phyloP scores from a whole-genome alignment of 2,329 filamentous ascomycete genomes.

The Aspergillus pseudoglaucus region DNA sequence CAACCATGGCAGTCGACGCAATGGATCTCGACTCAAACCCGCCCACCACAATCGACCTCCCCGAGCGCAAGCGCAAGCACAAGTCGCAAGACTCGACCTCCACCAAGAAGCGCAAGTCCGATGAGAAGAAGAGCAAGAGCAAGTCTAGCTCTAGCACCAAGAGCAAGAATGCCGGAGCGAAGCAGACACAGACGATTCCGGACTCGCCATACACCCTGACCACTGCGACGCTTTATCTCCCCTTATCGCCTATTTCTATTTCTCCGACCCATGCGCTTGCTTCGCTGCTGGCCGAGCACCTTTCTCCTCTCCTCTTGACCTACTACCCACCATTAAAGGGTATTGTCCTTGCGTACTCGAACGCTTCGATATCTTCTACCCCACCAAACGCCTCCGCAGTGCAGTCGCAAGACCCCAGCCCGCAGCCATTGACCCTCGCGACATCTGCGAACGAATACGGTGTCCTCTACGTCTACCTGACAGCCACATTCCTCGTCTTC shows the following conservation, averaged over 20 bases:
- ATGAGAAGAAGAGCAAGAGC: conserved; percentile 25
- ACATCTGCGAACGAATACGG: conserved; percentile 68
- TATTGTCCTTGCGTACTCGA: conserved; percentile 50
- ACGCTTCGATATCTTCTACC: conserved; percentile 36
- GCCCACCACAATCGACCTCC: conserved; percentile 11
- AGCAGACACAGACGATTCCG: conserved; percentile 27
- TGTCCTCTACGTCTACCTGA: conserved; percentile 80
- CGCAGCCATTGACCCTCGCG: conserved; percentile 37
- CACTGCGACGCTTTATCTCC: conserved; percentile 67
- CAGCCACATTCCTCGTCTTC: conserved; percentile 78
- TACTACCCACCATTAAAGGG: conserved; percentile 56
- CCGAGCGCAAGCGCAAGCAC: conserved; percentile 38
- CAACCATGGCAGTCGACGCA: conserved; percentile 31
- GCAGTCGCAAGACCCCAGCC: conserved; percentile 21
- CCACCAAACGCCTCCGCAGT: conserved; percentile 35
- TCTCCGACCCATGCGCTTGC: conserved; percentile 49
- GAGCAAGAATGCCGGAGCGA: conserved; percentile 24
- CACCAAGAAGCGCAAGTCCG: conserved; percentile 38
- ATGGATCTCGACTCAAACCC: conserved; percentile 34
- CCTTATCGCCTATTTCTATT: conserved; percentile 51
- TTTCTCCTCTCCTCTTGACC: conserved; percentile 57
- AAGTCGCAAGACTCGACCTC: conserved; percentile 41
- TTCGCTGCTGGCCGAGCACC: conserved; percentile 54
- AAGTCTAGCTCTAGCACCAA: conserved; percentile 30
- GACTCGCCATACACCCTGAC: conserved; percentile 69